Conservation (phyloP, 371 early-diverging fungal genomes). For the Cokeromyces recurvatus region DNA sequence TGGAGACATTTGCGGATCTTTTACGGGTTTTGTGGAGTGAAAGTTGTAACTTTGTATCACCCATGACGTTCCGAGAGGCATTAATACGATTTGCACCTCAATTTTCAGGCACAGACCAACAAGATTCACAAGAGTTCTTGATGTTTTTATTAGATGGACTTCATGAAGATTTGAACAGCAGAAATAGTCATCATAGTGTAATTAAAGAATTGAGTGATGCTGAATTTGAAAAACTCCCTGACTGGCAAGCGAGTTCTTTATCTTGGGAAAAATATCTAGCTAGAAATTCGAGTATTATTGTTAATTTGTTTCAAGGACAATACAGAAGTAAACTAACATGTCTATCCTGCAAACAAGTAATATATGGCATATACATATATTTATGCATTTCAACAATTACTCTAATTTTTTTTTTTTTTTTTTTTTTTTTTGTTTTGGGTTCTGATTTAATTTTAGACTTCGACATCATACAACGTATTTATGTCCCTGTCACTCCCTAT, state of each 20-base stretch:
- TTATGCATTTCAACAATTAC: constrained; percentile 30
- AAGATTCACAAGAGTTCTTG: constrained; percentile 75
- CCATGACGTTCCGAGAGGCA: constrained; percentile 44
- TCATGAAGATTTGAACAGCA: constrained; percentile 74
- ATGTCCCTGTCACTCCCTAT: constrained; percentile 93
- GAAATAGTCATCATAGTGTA: too few relatives aligned
- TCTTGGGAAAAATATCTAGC: constrained; percentile 78
- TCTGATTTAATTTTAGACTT: too few relatives aligned
- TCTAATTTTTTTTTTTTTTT: background rate
- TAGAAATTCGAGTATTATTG: constrained; percentile 83
- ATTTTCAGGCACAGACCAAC: constrained; percentile 56
- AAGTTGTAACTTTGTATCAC: constrained; percentile 46
- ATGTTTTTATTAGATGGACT: constrained; percentile 66
- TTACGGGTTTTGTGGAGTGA: constrained; percentile 63
- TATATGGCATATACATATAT: constrained; percentile 62
- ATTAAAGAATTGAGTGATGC: too few relatives aligned
- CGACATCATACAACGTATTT: constrained; percentile 88
- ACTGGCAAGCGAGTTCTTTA: constrained; percentile 53
- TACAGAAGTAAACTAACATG: constrained; percentile 78
- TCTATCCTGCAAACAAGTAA: constrained; percentile 68
- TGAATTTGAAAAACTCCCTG: constrained; percentile 37
- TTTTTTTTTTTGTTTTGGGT: too few relatives aligned
- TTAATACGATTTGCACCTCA: constrained; percentile 54
- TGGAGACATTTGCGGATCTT: constrained; percentile 61
- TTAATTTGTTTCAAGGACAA: constrained; percentile 87